Percentiles rank a stretch among this genome's conserved stretches.
Conservation (phyloP, 768 basidiomycete species). For the Russula sp. region DNA sequence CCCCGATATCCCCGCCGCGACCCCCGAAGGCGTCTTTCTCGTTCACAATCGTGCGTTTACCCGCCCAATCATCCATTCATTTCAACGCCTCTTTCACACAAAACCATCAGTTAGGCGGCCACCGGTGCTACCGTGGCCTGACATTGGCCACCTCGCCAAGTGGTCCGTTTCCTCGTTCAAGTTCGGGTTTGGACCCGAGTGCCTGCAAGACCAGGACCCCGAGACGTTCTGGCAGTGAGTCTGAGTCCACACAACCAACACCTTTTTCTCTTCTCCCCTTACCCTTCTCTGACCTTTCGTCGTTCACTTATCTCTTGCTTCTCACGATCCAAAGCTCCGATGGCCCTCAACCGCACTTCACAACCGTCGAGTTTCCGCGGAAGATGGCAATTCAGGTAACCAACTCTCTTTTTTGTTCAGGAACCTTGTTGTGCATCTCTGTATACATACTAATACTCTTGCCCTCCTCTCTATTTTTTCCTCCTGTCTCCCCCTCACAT, state of each 20-base stretch:
- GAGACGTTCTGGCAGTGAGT: conserved; percentile 98
- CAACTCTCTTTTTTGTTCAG: too few species aligned
- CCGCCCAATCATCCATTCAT: neutral
- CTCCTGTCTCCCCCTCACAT: neutral
- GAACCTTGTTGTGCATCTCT: too few species aligned
- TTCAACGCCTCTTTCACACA: neutral
- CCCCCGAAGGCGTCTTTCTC: conserved; percentile 32
- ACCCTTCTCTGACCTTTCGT: neutral
- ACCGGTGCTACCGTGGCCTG: conserved; percentile 61
- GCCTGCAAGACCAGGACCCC: conserved; percentile 79
- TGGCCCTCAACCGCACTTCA: conserved; percentile 94
- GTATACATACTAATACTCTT: too few species aligned
- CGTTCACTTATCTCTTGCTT: neutral
- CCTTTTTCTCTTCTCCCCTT: neutral
- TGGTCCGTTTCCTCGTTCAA: conserved; percentile 98
- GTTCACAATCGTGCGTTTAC: conserved; percentile 32
- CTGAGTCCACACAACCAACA: neutral
- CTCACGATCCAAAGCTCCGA: conserved; percentile 51
- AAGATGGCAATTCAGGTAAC: conserved; percentile 83
- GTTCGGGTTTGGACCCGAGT: conserved; percentile 93
- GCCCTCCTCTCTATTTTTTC: neutral
- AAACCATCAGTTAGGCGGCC: conserved; percentile 32
- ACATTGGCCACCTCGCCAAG: conserved; percentile 81
- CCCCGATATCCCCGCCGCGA: neutral
- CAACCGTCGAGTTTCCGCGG: conserved; percentile 88